Percentiles rank a stretch among this genome's conserved stretches.
phyloP scores from a whole-genome alignment of 306 rosid genomes.

The Potentilla sterilis region DNA sequence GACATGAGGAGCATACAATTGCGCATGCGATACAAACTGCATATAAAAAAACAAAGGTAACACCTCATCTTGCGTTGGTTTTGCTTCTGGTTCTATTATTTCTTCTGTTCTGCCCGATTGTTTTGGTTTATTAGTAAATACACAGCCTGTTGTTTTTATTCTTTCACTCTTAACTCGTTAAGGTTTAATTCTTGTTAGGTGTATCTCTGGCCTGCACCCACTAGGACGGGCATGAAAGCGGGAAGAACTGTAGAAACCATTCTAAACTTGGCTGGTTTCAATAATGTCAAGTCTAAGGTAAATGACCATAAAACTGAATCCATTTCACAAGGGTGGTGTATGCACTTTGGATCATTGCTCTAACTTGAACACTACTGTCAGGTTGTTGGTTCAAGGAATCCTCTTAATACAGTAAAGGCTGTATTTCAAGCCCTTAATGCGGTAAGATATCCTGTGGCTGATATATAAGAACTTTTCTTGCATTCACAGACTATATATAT shows the following conservation, averaged over 20 bases:
- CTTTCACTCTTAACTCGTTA: constrained; percentile 6
- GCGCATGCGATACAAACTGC: constrained; percentile 90
- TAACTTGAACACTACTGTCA: constrained; percentile 30
- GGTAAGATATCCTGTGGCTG: constrained; percentile 39
- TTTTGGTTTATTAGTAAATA: neutral
- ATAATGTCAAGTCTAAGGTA: constrained; percentile 95
- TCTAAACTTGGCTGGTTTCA: constrained; percentile 79
- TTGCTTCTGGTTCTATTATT: neutral
- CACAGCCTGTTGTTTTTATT: neutral
- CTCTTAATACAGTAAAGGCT: constrained; percentile 84
- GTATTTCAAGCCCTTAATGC: constrained; percentile 87
- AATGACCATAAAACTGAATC: constrained; percentile 22
- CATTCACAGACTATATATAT: neutral
- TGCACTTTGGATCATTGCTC: constrained; percentile 19
- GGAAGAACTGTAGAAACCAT: constrained; percentile 82
- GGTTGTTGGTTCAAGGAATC: constrained; percentile 91
- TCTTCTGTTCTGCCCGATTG: neutral
- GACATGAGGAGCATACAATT: constrained; percentile 89
- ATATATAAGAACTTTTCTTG: neutral
- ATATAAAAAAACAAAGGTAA: constrained; percentile 78
- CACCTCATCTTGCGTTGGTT: constrained; percentile 1
- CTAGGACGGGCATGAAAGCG: constrained; percentile 79
- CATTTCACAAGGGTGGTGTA: constrained; percentile 15
- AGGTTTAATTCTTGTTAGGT: constrained; percentile 41
- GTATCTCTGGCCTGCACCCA: constrained; percentile 95